Conservation (phyloP, 495 filamentous ascomycete species). For the Hypomontagnella submonticulosa region DNA sequence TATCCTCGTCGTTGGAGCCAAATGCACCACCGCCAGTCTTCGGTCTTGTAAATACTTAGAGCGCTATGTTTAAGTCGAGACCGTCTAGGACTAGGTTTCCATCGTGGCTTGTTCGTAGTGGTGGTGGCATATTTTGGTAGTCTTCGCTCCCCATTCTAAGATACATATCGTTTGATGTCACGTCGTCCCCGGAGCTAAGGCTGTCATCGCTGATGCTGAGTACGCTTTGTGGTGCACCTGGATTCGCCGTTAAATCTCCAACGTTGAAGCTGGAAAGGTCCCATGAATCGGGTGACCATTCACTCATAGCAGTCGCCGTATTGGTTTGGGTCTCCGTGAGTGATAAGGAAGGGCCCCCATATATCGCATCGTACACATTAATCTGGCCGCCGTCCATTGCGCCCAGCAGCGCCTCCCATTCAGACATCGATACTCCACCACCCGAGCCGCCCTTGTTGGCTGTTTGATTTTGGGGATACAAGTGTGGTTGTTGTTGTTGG, state of each 20-base stretch:
- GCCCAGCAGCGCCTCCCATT: constrained; percentile 83
- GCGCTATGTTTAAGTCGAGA: constrained; percentile 54
- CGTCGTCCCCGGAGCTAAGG: constrained; percentile 66
- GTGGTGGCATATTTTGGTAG: constrained; percentile 45
- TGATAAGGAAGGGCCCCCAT: constrained; percentile 71
- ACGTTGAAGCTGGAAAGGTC: constrained; percentile 61
- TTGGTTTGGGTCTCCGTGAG: constrained; percentile 54
- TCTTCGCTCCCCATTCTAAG: constrained; percentile 51
- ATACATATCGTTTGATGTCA: constrained; percentile 50
- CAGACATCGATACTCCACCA: constrained; percentile 66
- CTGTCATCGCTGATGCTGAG: constrained; percentile 83
- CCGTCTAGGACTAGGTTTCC: constrained; percentile 56
- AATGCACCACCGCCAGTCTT: not conserved
- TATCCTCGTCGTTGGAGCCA: no score
- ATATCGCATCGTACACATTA: constrained; percentile 86
- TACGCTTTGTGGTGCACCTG: constrained; percentile 70
- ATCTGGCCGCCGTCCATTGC: constrained; percentile 80
- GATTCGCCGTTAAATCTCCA: constrained; percentile 53
- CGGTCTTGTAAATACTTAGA: constrained; percentile 38
- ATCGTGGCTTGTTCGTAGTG: constrained; percentile 42
- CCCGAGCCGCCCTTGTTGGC: constrained; percentile 47
- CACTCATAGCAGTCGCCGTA: constrained; percentile 44
- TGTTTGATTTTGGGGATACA: constrained; percentile 46
- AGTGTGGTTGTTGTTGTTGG: constrained; percentile 42
- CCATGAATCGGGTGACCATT: constrained; percentile 68